Conservation (phyloP, 768 basidiomycete species). For the Hortiboletus campestris region DNA sequence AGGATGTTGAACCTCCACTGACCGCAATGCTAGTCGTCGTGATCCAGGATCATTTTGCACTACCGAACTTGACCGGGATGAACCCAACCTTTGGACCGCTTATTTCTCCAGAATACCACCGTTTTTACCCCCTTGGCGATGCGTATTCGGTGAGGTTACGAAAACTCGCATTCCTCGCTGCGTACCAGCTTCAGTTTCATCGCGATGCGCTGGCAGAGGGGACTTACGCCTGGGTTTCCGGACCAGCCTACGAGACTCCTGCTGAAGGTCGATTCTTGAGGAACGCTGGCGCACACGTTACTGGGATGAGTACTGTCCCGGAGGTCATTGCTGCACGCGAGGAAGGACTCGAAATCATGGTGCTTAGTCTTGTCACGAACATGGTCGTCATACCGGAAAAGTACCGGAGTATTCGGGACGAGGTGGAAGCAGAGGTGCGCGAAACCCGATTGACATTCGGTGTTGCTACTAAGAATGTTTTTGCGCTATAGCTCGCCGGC, state of each 20-base stretch:
- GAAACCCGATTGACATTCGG: not conserved
- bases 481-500: constrained; percentile 54
- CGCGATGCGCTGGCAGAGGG: constrained; percentile 70
- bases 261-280: constrained; percentile 82
- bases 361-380: constrained; percentile 85
- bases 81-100: constrained; percentile 80
- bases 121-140: constrained; percentile 82
- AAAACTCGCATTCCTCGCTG: constrained; percentile 69
- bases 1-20: not conserved
- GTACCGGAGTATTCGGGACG: constrained; percentile 67
- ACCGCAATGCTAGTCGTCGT: constrained; percentile 59
- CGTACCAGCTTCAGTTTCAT: constrained; percentile 56
- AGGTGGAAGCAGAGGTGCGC: constrained; percentile 74
- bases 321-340: constrained; percentile 82
- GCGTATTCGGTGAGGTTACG: constrained; percentile 76
- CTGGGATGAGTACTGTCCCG: constrained; percentile 92
- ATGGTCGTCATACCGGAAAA: constrained; percentile 69
- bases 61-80: constrained; percentile 73
- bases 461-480: constrained; percentile 3
- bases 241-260: constrained; percentile 87
- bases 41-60: constrained; percentile 79
- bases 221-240: constrained; percentile 86
- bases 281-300: constrained; percentile 79
- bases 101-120: constrained; percentile 54
- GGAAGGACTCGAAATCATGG: constrained; percentile 72